A percentile compares a stretch with the other conserved stretches of the same genome.
Conservation (phyloP, 805 yeast species). For the Vanderwaltozyma polyspora region DNA sequence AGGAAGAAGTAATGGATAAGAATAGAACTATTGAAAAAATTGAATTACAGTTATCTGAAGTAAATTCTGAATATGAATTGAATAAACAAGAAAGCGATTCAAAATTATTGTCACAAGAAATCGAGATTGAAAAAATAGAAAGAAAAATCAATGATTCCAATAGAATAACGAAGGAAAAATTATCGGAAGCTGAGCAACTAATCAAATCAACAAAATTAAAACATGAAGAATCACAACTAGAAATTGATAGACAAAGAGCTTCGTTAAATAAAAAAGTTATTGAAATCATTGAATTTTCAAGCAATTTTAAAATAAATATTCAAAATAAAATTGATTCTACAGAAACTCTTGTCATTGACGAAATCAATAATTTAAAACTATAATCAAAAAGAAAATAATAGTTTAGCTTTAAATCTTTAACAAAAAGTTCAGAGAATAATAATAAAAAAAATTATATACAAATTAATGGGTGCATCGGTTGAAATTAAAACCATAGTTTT, state of each 20-base stretch:
- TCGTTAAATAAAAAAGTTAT: slow-evolving; percentile 43
- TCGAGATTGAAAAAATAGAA: slow-evolving; percentile 57
- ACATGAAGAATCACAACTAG: slow-evolving; percentile 38
- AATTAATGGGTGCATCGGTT: no score
- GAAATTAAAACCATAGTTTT: no score
- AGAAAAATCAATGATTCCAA: slow-evolving; percentile 10
- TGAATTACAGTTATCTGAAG: slow-evolving; percentile 43
- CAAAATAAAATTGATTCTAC: slow-evolving; percentile 28
- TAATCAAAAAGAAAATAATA: background rate
- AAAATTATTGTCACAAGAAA: slow-evolving; percentile 36
- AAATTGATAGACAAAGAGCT: slow-evolving; percentile 37
- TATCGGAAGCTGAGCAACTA: slow-evolving; percentile 37
- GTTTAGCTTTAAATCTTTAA: no score
- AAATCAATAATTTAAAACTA: background rate
- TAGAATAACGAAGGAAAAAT: slow-evolving; percentile 29
- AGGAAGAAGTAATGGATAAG: slow-evolving; percentile 45
- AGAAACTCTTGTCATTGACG: slow-evolving; percentile 1
- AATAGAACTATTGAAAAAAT: slow-evolving; percentile 45
- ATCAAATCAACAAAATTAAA: slow-evolving; percentile 43
- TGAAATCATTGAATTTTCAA: slow-evolving; percentile 46
- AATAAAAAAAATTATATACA: no score
- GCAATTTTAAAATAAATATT: slow-evolving; percentile 54
- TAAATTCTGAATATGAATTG: slow-evolving; percentile 44
- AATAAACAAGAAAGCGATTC: slow-evolving; percentile 42
- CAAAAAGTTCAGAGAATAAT: background rate